Base-by-base conservation (phyloP, 75 land plant species). In the Selaginella tamariscina region DNA sequence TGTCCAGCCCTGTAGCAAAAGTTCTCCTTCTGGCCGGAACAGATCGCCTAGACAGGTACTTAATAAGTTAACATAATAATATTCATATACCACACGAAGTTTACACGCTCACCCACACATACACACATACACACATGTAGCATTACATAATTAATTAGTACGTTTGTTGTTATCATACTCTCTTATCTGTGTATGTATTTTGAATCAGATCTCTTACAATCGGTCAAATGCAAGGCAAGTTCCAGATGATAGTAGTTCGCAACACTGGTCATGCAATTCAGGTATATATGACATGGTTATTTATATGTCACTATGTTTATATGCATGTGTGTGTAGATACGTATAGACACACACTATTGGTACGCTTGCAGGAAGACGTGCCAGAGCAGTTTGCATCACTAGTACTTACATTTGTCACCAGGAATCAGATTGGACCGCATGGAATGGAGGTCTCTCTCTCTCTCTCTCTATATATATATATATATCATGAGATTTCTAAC, bases 211-310 rank as follows among this genome's bases (percentile, higher is more conserved):
- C 81, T 29, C 82, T 94, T 54, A 94, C 98, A 18, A 94, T 94
- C 65, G 98, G 98, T 27, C 98, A 94, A 77, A 94, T 94, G 98
- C 98, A 94, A 85, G 98, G 98, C 0, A 94, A 94, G 76, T 94
- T 94, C 79, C 98, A 94, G 70, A 84, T 94, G 89, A 76, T 94
- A 55, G 84, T 94, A 39, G 75, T 94, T 44, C 83, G 96, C 30
- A 81, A 85, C 57, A 83, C 96, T 18, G 96, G 98, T 29, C 98
- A 94, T 82, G 96, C 98, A 30, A 94, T 94, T 64, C 98, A 93
- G 96, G 98, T 92, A 21, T n/a, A n/a, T n/a, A 20, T 39, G 8
- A 21, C 29, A 57, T 28, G 26, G 44, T 70, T 66, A 31, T 69
- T 9, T 63, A 21, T 31, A 26, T 2, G 56, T 73, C 70, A 11